These are phyloP conservation scores for Fusarium sp. DNA, from an alignment of 2,329 filamentous ascomycete species.

Conservation along the genomic window DNA sequence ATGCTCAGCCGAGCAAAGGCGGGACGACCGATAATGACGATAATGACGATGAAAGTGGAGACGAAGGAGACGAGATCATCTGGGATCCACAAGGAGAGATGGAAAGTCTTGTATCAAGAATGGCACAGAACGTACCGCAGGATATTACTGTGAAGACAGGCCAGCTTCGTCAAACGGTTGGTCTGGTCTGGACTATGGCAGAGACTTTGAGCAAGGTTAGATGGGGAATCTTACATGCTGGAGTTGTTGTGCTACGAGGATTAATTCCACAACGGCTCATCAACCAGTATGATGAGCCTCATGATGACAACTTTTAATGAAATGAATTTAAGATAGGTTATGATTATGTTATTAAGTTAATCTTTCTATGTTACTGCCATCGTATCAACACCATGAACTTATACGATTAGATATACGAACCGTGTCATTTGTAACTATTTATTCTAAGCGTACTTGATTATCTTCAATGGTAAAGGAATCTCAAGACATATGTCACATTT, in stretches of 20 bases:
- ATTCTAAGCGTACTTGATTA: too few species aligned
- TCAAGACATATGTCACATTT: too few species aligned
- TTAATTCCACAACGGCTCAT: conserved; percentile 48
- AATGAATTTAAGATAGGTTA: too few species aligned
- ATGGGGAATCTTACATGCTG: conserved; percentile 73
- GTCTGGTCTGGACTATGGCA: conserved; percentile 68
- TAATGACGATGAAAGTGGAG: too few species aligned
- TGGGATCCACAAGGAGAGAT: too few species aligned
- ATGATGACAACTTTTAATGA: neutral
- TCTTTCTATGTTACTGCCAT: too few species aligned
- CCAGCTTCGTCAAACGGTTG: conserved; percentile 49
- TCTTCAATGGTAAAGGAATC: too few species aligned
- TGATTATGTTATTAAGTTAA: too few species aligned
- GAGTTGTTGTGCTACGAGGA: conserved; percentile 66
- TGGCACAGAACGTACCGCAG: neutral
- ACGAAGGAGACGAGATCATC: too few species aligned
- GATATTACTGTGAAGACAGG: neutral
- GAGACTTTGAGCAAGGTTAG: conserved; percentile 67
- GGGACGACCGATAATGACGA: neutral
- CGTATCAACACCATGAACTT: too few species aligned
- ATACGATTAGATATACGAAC: too few species aligned
- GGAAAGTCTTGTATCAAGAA: conserved; percentile 2
- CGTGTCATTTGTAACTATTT: too few species aligned
- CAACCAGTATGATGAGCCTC: conserved; percentile 11
- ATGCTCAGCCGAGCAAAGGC: conserved; percentile 2